Percentiles rank a stretch among this genome's conserved stretches.
phyloP scores from a whole-genome alignment of 805 yeast species.

The Sugiyamaella chiloensis region DNA sequence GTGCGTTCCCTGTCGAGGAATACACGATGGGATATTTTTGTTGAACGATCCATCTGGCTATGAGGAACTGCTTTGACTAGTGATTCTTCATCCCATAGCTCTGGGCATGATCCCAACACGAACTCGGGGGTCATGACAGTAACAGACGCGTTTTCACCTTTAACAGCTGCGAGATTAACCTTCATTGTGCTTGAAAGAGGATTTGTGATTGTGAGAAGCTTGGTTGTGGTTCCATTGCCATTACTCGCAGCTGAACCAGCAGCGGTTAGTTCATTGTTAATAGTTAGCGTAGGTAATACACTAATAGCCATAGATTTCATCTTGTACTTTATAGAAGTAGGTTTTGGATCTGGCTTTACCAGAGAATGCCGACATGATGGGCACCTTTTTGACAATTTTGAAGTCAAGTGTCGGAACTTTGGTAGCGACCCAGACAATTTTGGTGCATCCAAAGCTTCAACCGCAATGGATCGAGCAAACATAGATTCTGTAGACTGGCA shows the following conservation, averaged over 20 bases:
- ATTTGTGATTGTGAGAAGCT: conserved; percentile 24
- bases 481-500: neutral
- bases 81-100: conserved; percentile 26
- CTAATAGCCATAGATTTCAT: conserved; percentile 26
- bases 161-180: conserved; percentile 19
- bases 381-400: conserved; percentile 31
- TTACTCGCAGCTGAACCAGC: neutral
- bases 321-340: conserved; percentile 23
- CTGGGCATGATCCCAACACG: conserved; percentile 25
- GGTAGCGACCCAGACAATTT: conserved; percentile 23
- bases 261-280: neutral
- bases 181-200: conserved; percentile 17
- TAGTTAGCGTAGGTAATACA: conserved; percentile 23
- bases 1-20: conserved; percentile 26
- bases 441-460: neutral
- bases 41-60: conserved; percentile 25
- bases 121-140: conserved; percentile 21
- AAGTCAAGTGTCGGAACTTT: conserved; percentile 26
- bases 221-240: neutral
- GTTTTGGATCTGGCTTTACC: conserved; percentile 32
- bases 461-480: neutral
- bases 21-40: conserved; percentile 28
- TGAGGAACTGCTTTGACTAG: conserved; percentile 27
- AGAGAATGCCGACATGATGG: conserved; percentile 33
- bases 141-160: conserved; percentile 11